Evolutionary conservation across 495 filamentous ascomycete genomes (phyloP).

Genomic region (Penicillium paxilli): DNA sequence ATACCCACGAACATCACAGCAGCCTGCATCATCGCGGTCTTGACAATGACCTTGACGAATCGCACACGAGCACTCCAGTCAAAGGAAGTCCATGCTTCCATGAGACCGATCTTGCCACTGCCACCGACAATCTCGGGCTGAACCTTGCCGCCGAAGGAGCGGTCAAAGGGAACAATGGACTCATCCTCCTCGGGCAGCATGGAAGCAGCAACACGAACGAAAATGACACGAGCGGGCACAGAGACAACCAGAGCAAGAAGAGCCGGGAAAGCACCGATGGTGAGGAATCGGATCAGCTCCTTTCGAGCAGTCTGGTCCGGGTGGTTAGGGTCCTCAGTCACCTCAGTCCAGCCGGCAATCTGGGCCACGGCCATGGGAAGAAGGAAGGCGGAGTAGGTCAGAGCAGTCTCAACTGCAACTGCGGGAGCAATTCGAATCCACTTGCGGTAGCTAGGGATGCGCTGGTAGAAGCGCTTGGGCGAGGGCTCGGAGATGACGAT

Average conservation of each 20-base stretch:
- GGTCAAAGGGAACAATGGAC: slow-evolving; percentile 75
- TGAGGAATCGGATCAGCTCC: slow-evolving; percentile 29
- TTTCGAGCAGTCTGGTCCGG: slow-evolving; percentile 14
- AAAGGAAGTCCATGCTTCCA: slow-evolving; percentile 73
- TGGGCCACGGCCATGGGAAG: slow-evolving; percentile 37
- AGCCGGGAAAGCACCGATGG: slow-evolving; percentile 33
- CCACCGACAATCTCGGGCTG: slow-evolving; percentile 65
- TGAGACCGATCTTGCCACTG: slow-evolving; percentile 63
- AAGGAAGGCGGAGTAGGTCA: slow-evolving; percentile 36
- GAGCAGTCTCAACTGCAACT: slow-evolving; percentile 41
- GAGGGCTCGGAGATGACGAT: slow-evolving; percentile 59
- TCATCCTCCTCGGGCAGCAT: slow-evolving; percentile 69
- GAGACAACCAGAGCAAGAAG: slow-evolving; percentile 49
- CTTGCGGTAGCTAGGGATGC: slow-evolving; percentile 44
- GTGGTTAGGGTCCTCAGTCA: slow-evolving; percentile 1
- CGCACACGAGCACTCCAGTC: slow-evolving; percentile 63
- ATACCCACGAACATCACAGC: slow-evolving; percentile 42
- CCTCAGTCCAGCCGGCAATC: slow-evolving; percentile 28
- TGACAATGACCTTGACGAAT: slow-evolving; percentile 66
- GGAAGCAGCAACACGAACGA: slow-evolving; percentile 70
- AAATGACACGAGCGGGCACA: slow-evolving; percentile 62
- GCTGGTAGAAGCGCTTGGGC: slow-evolving; percentile 49
- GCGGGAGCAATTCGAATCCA: slow-evolving; percentile 55
- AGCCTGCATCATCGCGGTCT: slow-evolving; percentile 57
- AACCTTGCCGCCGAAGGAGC: slow-evolving; percentile 62